Evolutionary conservation across 2,329 filamentous ascomycete genomes (phyloP), one percentile per base, ranked within the genome.

Genomic region (Fusarium oxysporum): DNA sequence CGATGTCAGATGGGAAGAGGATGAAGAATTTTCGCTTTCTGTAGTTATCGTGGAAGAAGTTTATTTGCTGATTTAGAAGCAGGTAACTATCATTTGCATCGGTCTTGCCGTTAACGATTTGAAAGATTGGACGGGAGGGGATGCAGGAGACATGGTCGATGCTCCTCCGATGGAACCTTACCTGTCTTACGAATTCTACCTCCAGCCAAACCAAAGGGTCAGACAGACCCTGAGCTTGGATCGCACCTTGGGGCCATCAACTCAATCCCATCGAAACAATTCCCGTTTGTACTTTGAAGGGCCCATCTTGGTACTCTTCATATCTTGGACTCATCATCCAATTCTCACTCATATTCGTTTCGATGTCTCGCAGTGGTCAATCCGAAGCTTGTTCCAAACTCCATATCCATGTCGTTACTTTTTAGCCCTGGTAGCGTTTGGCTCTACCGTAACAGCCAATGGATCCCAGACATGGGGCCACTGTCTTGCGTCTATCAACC

Each of bases 401-500:
- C 57, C 66, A 73, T 64, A 56, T 61, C 62, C 62, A 71, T 73
- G 62, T 64, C 43, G 25, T 68, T 69, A 45, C 47, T 65, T 65
- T 56, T 60, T 68, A 65, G 67, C 68, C 68, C 55, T 62, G 62
- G 50, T 53, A 70, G 62, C 62, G 72, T 72, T 45, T 70, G 54
- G 59, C 64, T 61, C 38, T 65, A 25, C 45, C 41, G 41, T 56
- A 56, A 40, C 58, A 54, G 50, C 67, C 75, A 77, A 77, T 77
- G 65, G 65, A 66, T 38, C 63, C 57, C 53, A 64, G 45, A 60
- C 45, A 77, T 74, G 71, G 72, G 71, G 57, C 73, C 75, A 76
- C 73, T 54, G 50, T 64, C 73, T 62, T 61, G 69, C 63, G 69
- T 75, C 69, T 65, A 62, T 76, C 73, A 76, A 73, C 67, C 67